Conservation (phyloP, 306 rosid species). For the Acacia melanoxylon region DNA sequence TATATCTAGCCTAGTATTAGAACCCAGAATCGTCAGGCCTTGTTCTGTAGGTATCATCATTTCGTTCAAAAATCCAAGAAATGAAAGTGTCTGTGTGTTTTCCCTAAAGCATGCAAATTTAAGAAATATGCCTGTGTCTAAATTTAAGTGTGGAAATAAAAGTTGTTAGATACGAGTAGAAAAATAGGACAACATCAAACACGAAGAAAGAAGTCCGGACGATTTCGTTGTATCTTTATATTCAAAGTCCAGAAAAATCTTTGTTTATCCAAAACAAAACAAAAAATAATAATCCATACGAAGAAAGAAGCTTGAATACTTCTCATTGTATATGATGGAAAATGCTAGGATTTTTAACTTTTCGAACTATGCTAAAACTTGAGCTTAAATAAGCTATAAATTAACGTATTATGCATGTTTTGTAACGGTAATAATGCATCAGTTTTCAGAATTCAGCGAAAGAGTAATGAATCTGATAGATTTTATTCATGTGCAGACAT, state of each 20-base stretch:
- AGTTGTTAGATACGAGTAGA: neutral
- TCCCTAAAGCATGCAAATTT: neutral
- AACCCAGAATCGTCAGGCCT: conserved; percentile 15
- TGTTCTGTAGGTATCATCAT: neutral
- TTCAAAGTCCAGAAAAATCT: neutral
- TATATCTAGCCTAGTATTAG: conserved; percentile 29
- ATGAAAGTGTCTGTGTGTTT: conserved; percentile 1
- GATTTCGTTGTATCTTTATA: neutral
- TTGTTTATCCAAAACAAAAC: neutral
- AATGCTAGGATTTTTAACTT: neutral
- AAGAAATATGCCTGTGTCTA: conserved; percentile 6
- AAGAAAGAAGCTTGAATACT: neutral
- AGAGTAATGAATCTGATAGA: neutral
- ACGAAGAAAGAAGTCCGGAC: neutral
- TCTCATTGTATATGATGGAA: neutral
- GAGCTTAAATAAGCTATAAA: neutral
- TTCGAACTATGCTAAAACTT: neutral
- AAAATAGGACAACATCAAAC: neutral
- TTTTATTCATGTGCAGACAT: no score
- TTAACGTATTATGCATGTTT: neutral
- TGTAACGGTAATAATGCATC: neutral
- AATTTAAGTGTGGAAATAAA: conserved; percentile 1
- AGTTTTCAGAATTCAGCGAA: neutral
- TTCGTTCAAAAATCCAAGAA: neutral
- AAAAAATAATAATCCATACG: neutral